Evolutionary conservation across 2,329 filamentous ascomycete species (phyloP), one percentile per base, ranked within the genome.

Genomic region (Fusarium veterinarium): DNA sequence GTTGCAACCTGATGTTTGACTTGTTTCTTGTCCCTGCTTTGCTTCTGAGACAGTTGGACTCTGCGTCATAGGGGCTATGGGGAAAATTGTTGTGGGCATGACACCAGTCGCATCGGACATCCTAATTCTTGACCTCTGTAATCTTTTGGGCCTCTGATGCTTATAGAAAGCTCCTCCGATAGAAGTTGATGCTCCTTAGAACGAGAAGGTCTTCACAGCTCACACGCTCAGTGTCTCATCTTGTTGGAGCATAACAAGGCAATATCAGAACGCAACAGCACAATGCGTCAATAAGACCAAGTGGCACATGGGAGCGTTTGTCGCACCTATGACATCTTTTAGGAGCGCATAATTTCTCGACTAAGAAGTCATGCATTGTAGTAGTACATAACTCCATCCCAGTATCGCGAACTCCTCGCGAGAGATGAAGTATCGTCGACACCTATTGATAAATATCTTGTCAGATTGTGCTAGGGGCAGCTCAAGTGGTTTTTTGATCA

Each of bases 11-110:
- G 61, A 48, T 49, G 41, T 72, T 51, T 58, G 51, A 61, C 37
- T 71, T 61, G 64, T 74, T 68, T 69, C 61, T 61, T 67, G 57
- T 60, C 45, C 66, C 58, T 75, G 53, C 59, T 48, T 41, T 60
- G 51, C 33, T 46, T 49, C 58, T 41, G 20, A 53, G 40, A 42
- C 28, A 25, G 25, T 25, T 28, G 35, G 46, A n/a, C 40, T 42
- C 25, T 61, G 25, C 49, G 25, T 25, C 33, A 19, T 28, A 40
- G 49, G 33, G 33, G 33, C 23, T 40, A 9, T 38, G 17, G 16
- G 13, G 48, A 25, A 31, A 25, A 46, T 38, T 38, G 45, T 42
- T 44, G 42, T 65, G 35, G 23, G 49, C 45, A 33, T 23, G 16
- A 23, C 42, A 31, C 31, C 60, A 53, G 46, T 52, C 55, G 57